Conservation (phyloP, 805 yeast species). For the Sugiyamaella chiloensis region DNA sequence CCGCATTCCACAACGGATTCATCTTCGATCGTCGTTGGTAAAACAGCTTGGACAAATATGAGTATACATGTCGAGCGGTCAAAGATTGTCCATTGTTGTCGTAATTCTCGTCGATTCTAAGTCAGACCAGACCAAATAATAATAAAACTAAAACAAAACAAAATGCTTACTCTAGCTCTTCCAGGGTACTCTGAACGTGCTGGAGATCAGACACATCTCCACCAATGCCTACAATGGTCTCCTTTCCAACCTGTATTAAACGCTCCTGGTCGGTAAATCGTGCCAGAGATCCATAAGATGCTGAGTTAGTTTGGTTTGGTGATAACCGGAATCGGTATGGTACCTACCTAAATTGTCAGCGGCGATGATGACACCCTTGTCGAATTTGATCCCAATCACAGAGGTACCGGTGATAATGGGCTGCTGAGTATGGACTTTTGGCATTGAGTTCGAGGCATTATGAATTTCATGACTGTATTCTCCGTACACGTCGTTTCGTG, state of each 20-base stretch:
- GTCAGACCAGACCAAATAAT: no score
- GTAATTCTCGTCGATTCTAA: constrained; percentile 63
- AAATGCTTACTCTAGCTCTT: constrained; percentile 55
- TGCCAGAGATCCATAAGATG: constrained; percentile 89
- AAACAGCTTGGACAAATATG: constrained; percentile 78
- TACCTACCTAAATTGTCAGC: constrained; percentile 81
- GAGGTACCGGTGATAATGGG: constrained; percentile 97
- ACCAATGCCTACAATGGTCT: constrained; percentile 86
- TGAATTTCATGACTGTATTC: constrained; percentile 53
- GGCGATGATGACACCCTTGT: constrained; percentile 88
- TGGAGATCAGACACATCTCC: constrained; percentile 97
- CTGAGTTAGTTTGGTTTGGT: constrained; percentile 20
- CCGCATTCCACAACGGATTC: constrained; percentile 96
- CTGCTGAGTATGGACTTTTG: constrained; percentile 82
- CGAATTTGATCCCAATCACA: constrained; percentile 84
- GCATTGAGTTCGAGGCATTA: constrained; percentile 61
- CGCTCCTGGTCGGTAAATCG: constrained; percentile 85
- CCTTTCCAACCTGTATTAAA: constrained; percentile 74
- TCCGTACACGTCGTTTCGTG: constrained; percentile 79
- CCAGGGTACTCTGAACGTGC: constrained; percentile 67
- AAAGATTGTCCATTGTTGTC: constrained; percentile 66
- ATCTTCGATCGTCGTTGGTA: constrained; percentile 86
- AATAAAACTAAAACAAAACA: no score
- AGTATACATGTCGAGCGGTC: constrained; percentile 85
- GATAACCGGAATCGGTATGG: not conserved